A percentile compares a stretch with the other conserved stretches of the same genome.
phyloP scores from a whole-genome alignment of 495 filamentous ascomycete genomes.

The Daldinia childiae region DNA sequence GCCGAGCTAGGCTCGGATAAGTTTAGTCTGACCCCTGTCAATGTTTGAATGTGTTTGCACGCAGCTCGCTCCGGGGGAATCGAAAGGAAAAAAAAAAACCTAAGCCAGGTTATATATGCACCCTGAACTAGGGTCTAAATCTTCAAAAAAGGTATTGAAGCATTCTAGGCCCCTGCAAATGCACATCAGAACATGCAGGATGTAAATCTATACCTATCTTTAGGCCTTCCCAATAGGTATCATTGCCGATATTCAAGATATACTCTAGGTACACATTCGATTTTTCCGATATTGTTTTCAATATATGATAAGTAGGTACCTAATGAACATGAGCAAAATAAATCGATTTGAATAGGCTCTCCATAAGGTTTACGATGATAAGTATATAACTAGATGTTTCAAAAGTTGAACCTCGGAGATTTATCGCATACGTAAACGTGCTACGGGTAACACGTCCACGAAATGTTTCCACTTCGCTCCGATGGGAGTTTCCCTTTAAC shows the following conservation, averaged over 20 bases:
- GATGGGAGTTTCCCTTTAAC: background rate
- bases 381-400: conserved; percentile 26
- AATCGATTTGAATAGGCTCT: background rate
- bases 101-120: too few species aligned
- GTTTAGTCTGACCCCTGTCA: conserved; percentile 16
- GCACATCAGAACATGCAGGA: background rate
- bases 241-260: background rate
- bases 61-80: conserved; percentile 1
- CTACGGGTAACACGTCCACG: conserved; percentile 17
- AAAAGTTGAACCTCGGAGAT: conserved; percentile 36
- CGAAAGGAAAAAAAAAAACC: background rate
- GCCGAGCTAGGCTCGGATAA: conserved; percentile 18
- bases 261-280: background rate
- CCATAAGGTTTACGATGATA: background rate
- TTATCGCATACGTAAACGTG: conserved; percentile 33
- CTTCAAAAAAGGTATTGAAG: conserved; percentile 11
- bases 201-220: background rate
- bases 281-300: background rate
- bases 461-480: background rate
- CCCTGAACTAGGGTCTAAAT: conserved; percentile 32
- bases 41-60: conserved; percentile 7
- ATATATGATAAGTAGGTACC: background rate
- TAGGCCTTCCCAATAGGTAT: background rate
- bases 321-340: background rate
- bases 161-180: conserved; percentile 6